Conservation (phyloP, 2,329 filamentous ascomycete species). For the Magnaporthiopsis poae region DNA sequence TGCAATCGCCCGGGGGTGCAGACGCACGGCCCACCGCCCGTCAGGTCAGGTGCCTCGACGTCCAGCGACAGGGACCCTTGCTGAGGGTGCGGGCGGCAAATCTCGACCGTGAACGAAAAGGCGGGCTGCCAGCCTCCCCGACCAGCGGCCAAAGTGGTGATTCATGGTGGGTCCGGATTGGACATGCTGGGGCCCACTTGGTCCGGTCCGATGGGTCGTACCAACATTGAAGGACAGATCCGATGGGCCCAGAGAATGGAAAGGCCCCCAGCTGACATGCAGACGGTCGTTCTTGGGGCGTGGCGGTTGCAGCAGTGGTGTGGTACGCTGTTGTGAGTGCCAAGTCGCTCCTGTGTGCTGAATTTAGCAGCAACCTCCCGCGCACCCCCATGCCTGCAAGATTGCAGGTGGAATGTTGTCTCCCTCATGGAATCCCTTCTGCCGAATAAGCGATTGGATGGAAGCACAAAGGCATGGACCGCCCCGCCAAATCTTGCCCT, state of each 20-base stretch:
- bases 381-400: not conserved
- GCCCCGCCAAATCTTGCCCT: slow-evolving; percentile 6
- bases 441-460: not conserved
- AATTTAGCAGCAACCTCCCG: not conserved
- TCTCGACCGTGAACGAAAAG: not conserved
- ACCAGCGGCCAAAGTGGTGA: not conserved
- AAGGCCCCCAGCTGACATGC: not conserved
- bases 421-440: not conserved
- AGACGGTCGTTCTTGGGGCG: not conserved
- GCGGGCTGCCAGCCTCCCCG: not conserved
- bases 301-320: not conserved
- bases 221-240: slow-evolving; percentile 3
- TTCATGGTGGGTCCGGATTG: not conserved
- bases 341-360: not conserved
- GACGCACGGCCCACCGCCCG: not conserved
- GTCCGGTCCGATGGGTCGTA: not conserved
- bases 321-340: not conserved
- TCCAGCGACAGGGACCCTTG: not conserved
- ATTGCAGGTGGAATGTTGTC: not conserved
- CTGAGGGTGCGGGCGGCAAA: not conserved
- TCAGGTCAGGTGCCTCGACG: not conserved
- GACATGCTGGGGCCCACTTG: not conserved
- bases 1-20: not conserved
- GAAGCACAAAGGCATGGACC: not conserved
- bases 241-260: slow-evolving; percentile 3